Conservation (phyloP, 352 stramenopile genomes). For the Pythium rishiriense region DNA sequence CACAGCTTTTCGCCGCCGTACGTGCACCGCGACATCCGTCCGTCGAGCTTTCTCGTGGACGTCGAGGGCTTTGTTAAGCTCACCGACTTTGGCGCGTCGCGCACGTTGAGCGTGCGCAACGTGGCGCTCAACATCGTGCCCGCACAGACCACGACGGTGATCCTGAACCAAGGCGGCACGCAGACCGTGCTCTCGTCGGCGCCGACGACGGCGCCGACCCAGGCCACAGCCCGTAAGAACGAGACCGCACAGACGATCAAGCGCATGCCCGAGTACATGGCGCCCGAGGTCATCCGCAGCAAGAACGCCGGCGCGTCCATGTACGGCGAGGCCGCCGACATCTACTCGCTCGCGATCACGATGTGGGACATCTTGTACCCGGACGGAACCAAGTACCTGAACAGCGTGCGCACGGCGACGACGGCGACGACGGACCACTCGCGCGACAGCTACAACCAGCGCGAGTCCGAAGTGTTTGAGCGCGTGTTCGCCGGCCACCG, state of each 20-base stretch:
- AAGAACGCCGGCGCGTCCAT: slow-evolving; percentile 12
- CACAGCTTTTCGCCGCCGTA: slow-evolving; percentile 51
- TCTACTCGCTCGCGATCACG: slow-evolving; percentile 50
- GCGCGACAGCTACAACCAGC: slow-evolving; percentile 7
- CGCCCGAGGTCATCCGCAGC: slow-evolving; percentile 51
- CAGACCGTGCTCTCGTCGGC: slow-evolving; percentile 11
- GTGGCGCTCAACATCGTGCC: background rate
- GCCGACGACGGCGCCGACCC: background rate
- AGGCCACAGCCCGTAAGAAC: background rate
- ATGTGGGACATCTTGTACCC: slow-evolving; percentile 53
- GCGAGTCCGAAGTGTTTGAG: slow-evolving; percentile 30
- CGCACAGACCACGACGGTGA: slow-evolving; percentile 2
- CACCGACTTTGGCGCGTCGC: slow-evolving; percentile 58
- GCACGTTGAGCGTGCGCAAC: slow-evolving; percentile 23
- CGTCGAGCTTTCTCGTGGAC: slow-evolving; percentile 61
- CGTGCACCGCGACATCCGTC: slow-evolving; percentile 54
- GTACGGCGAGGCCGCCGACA: slow-evolving; percentile 47
- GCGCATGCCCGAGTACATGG: slow-evolving; percentile 54
- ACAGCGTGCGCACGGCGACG: background rate
- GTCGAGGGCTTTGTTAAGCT: slow-evolving; percentile 42
- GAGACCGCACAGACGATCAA: slow-evolving; percentile 17
- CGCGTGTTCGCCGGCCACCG: slow-evolving; percentile 32
- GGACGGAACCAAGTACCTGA: slow-evolving; percentile 27
- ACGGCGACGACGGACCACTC: background rate
- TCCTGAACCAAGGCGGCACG: background rate